These are phyloP conservation scores for Globisporangium emineosum DNA, from an alignment of 352 stramenopile species.

Conservation along the genomic window DNA sequence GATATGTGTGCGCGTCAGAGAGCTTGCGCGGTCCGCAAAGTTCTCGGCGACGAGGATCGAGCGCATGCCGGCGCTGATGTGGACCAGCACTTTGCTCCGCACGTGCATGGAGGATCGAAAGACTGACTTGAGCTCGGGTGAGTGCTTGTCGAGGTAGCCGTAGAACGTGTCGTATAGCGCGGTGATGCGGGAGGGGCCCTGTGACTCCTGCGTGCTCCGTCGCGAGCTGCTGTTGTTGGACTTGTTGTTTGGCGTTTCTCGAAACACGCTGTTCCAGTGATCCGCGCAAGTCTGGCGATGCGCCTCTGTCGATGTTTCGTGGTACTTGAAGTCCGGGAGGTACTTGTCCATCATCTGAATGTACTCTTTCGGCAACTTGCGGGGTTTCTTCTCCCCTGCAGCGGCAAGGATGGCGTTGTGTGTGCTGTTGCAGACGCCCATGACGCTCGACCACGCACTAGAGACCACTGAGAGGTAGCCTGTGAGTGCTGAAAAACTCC, in stretches of 20 bases:
- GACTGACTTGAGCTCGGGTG: conserved; percentile 42
- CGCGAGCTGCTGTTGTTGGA: conserved; percentile 20
- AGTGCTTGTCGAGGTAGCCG: conserved; percentile 40
- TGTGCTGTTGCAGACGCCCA: conserved; percentile 21
- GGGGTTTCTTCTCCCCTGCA: conserved; percentile 12
- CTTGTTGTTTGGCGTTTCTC: conserved; percentile 18
- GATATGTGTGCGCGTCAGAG: conserved; percentile 67
- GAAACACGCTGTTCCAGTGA: conserved; percentile 42
- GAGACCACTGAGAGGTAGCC: neutral
- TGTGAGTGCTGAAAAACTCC: neutral
- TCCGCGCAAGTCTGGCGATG: conserved; percentile 27
- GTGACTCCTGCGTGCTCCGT: conserved; percentile 18
- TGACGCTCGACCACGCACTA: neutral
- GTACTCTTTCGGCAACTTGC: conserved; percentile 29
- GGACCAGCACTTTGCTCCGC: conserved; percentile 82
- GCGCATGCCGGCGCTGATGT: conserved; percentile 75
- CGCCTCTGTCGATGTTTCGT: conserved; percentile 25
- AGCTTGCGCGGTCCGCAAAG: conserved; percentile 58
- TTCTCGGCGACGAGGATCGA: conserved; percentile 37
- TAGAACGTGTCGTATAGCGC: conserved; percentile 51
- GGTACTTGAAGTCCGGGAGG: conserved; percentile 35
- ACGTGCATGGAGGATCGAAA: conserved; percentile 54
- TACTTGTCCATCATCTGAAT: conserved; percentile 32
- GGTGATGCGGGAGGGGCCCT: conserved; percentile 21
- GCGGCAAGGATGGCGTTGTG: conserved; percentile 17